Conservation (phyloP, 495 filamentous ascomycete species). For the Penicillium bialowiezense region DNA sequence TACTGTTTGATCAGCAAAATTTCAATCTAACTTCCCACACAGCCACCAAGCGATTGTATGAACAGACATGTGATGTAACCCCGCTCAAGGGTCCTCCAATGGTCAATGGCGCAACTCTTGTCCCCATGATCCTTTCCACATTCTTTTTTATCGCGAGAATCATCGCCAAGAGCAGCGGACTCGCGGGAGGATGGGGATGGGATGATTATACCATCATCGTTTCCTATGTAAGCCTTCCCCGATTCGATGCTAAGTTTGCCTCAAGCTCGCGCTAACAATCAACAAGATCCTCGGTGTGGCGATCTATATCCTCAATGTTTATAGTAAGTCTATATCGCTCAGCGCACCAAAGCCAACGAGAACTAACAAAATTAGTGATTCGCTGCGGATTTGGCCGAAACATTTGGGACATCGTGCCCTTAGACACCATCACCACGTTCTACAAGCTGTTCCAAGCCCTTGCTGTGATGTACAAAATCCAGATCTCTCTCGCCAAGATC, state of each 20-base stretch:
- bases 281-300: constrained; percentile 16
- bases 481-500: constrained; percentile 45
- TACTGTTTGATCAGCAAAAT: not conserved
- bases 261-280: no score
- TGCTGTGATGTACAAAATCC: constrained; percentile 28
- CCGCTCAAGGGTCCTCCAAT: constrained; percentile 8
- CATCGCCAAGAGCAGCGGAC: constrained; percentile 22
- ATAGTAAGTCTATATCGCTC: constrained; percentile 23
- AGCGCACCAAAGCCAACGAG: not conserved
- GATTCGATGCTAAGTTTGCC: constrained; percentile 8
- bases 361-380: constrained; percentile 22
- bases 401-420: constrained; percentile 26
- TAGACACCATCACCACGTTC: constrained; percentile 21
- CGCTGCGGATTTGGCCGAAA: constrained; percentile 26
- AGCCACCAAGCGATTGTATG: constrained; percentile 20
- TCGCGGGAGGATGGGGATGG: constrained; percentile 32
- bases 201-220: constrained; percentile 31
- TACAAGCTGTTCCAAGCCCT: constrained; percentile 31
- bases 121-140: constrained; percentile 23
- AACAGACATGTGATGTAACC: constrained; percentile 19
- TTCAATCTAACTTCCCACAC: constrained; percentile 1
- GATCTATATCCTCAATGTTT: constrained; percentile 16
- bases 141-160: constrained; percentile 26
- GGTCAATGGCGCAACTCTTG: constrained; percentile 12
- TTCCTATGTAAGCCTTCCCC: constrained; percentile 15